Evolutionary conservation across 768 basidiomycete species (phyloP).

Genomic region (Leccinum disarticulatum): DNA sequence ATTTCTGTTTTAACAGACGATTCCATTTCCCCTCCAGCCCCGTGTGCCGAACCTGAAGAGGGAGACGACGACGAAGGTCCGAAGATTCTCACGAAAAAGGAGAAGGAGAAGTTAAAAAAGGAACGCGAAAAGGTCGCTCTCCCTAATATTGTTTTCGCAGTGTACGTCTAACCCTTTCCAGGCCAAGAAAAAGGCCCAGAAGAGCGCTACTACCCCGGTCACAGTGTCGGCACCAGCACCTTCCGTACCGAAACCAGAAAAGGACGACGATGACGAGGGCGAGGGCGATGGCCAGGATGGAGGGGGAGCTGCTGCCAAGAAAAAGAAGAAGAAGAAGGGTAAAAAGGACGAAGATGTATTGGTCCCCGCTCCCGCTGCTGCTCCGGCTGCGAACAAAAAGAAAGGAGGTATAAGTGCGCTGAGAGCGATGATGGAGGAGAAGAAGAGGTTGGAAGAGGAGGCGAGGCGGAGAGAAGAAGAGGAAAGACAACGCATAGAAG

Average conservation of each 20-base stretch:
- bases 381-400: constrained; percentile 56
- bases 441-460: constrained; percentile 87
- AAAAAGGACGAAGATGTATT: constrained; percentile 75
- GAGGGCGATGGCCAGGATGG: constrained; percentile 65
- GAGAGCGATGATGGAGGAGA: constrained; percentile 90
- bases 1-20: constrained; percentile 16
- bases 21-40: constrained; percentile 27
- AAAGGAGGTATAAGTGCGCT: constrained; percentile 80
- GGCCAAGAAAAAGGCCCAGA: constrained; percentile 82
- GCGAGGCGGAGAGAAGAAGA: constrained; percentile 70
- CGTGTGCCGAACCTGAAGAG: constrained; percentile 33
- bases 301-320: constrained; percentile 55
- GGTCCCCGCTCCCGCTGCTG: constrained; percentile 38
- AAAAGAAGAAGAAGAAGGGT: constrained; percentile 81
- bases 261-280: constrained; percentile 51
- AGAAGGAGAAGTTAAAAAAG: constrained; percentile 97
- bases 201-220: constrained; percentile 32
- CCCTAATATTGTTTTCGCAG: constrained; percentile 2
- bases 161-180: constrained; percentile 32
- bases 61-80: constrained; percentile 49
- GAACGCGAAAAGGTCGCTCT: constrained; percentile 84
- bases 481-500: constrained; percentile 77
- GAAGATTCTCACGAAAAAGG: constrained; percentile 86
- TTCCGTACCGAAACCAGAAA: constrained; percentile 34
- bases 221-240: constrained; percentile 19